Evolutionary conservation across 176 grass and related monocot genomes (phyloP), one percentile per base, ranked within the genome.

Genomic region (Oryza punctata): DNA sequence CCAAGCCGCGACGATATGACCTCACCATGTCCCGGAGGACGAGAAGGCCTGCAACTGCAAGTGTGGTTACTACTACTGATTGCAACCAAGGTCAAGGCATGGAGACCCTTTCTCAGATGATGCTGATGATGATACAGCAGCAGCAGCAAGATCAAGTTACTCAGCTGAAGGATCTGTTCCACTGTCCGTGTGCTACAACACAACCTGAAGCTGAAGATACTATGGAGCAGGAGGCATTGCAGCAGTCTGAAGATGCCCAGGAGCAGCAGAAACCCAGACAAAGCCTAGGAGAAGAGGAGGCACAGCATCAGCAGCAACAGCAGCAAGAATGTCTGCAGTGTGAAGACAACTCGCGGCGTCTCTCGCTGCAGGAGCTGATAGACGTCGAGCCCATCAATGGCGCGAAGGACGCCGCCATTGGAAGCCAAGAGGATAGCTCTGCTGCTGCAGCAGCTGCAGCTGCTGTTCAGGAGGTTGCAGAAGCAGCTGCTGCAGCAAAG

Each of bases 281-380:
- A 12, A 4, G 7, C 15, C 45, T 21, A 27, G 6, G 28, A 1
- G 35, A 10, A 0, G 52, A 57, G 1, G 63, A 21, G 1, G 46
- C 2, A 6, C 14, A 44, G 5, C 46, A 47, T 3, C 5, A 35
- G 33, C 33, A 35, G 33, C 32, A 21, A 5, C 9, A 67, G 45
- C 72, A 59, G 26, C 70, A 32, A 12, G 30, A 19, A 15, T 12
- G 59, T 68, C 5, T 28, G n/a, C 46, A 70, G 7, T 43, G 45
- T 3, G 44, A 43, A 16, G 77, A 67, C 26, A 69, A 7, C 35
- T 44, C 33, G 5, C 78, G 70, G 19, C 45, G 77, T 6, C 49
- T 86, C 65, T 86, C 85, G 12, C 85, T 81, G 61, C 77, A 68
- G 78, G 85, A 87, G 70, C 63, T 81, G 63, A 87, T 87, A 9